Base-by-base conservation (phyloP, 768 basidiomycete genomes). In the Lyophyllum shimeji region DNA sequence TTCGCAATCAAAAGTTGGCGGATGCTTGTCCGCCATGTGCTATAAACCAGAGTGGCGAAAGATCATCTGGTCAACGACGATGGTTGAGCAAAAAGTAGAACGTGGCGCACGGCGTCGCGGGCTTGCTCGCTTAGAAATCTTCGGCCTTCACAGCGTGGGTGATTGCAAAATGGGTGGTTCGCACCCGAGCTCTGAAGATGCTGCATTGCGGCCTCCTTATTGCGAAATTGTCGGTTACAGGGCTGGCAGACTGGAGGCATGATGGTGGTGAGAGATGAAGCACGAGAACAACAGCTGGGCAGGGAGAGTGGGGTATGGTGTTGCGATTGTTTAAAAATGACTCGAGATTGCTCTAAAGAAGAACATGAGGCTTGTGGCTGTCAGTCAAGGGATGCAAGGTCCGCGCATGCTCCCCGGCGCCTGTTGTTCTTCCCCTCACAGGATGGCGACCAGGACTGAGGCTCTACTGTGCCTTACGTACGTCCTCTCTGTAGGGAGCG, bases 1-100 rank as follows among this genome's bases (percentile, higher is more conserved):
- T 6, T 59, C 52, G 56, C 76, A 78, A 59, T 74, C 74, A 57
- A 69, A 77, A 8, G 76, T 76, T n/a, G 73, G 73, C 27, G 76
- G 76, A 45, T 77, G 76, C 60, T 74, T 77, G 13, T 71, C 71
- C 2, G 68, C 66, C 71, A 73, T 74, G 55, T 77, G 76, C 76
- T 76, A 59, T 47, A 29, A 20, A 23, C n/a, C 29, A 29, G 9
- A 40, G 40, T 39, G 27, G 55, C 34, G 18, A 33, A 23, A 49
- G 57, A 39, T 34, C 56, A 48, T 12, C n/a, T 40, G 3, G 11
- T 37, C 34, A 37, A 27, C 25, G 34, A 40, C 40, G 52, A 20
- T n/a, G 17, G 17, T 8, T 12, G 37, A 23, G 47, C 15, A 25
- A 42, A 34, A 40, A 29, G 12, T 29, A 44, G 21, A 55, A n/a